phyloP scores from a whole-genome alignment of 2,329 filamentous ascomycete genomes.

The Berkeleyomyces rouxiae region DNA sequence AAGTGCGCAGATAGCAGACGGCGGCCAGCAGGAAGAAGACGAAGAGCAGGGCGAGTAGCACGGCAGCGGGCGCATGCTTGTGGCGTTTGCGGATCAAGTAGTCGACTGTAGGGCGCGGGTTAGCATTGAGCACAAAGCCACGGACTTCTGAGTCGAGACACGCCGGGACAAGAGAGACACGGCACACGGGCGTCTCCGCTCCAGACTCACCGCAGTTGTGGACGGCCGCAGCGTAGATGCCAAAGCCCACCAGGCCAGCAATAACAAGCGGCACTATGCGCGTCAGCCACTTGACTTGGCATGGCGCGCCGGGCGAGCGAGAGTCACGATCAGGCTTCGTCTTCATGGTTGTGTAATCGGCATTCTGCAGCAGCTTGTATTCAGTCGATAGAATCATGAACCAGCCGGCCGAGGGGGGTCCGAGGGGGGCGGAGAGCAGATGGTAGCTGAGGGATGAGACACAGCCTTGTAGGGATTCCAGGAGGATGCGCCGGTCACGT shows the following conservation, averaged over 20 bases:
- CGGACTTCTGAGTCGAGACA: too few relatives aligned
- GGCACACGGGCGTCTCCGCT: neutral
- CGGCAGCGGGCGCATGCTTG: constrained; percentile 42
- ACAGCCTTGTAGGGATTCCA: too few relatives aligned
- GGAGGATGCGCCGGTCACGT: too few relatives aligned
- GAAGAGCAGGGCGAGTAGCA: constrained; percentile 57
- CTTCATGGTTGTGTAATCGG: constrained; percentile 2
- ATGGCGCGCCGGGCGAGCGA: constrained; percentile 20
- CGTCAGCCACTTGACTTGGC: constrained; percentile 32
- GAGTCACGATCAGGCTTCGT: constrained; percentile 10
- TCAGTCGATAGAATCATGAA: constrained; percentile 5
- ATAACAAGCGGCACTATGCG: constrained; percentile 56
- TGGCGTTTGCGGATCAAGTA: constrained; percentile 43
- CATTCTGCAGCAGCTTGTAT: constrained; percentile 13
- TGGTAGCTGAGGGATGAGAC: neutral
- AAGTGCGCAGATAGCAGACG: constrained; percentile 52
- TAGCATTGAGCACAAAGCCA: constrained; percentile 1
- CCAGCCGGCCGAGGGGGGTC: neutral
- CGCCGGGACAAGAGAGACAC: constrained; percentile 7
- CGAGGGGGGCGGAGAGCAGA: neutral
- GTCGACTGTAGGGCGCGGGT: constrained; percentile 35
- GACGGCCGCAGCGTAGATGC: constrained; percentile 37
- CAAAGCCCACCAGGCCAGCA: constrained; percentile 47
- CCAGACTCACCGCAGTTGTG: constrained; percentile 6
- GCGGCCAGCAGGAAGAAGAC: constrained; percentile 52